Conservation (phyloP, 78 protist species). For the Monosiga brevicollis region DNA sequence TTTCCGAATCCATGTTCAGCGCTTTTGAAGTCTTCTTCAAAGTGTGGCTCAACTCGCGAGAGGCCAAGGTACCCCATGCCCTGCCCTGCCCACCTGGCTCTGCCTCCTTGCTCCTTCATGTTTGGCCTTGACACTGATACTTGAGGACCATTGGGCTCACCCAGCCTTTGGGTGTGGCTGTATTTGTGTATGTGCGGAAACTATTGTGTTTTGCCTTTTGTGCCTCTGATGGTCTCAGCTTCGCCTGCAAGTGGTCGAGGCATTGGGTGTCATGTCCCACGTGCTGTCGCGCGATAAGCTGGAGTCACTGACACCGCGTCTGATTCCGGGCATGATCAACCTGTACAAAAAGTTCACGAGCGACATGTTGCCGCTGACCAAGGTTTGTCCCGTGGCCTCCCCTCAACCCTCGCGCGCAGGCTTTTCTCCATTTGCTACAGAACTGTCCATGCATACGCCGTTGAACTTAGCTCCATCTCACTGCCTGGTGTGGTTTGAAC, state of each 20-base stretch:
- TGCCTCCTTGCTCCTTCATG: neutral
- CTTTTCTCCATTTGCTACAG: neutral
- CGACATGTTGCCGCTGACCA: neutral
- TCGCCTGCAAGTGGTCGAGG: neutral
- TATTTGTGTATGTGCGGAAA: neutral
- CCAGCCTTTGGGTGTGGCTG: neutral
- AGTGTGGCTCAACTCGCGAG: slow-evolving; percentile 40
- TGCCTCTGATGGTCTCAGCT: neutral
- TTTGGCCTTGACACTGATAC: too few relatives aligned
- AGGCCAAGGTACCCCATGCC: slow-evolving; percentile 28
- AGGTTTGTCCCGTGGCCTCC: neutral
- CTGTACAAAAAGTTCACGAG: neutral
- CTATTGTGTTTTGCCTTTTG: neutral
- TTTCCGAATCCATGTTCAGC: slow-evolving; percentile 16
- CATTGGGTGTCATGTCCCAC: neutral
- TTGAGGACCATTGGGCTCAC: too few relatives aligned
- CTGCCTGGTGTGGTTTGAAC: too few relatives aligned
- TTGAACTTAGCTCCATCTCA: too few relatives aligned
- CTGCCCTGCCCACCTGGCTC: neutral
- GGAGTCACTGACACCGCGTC: neutral
- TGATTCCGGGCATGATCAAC: neutral
- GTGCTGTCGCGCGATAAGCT: neutral
- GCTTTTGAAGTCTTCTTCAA: slow-evolving; percentile 43
- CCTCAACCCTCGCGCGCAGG: neutral
- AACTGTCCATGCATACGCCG: too few relatives aligned